A percentile compares a stretch with the other conserved stretches of the same genome.
Evolutionary conservation across 2,329 filamentous ascomycete genomes (phyloP).

Genomic region (Cercospora berteroae): DNA sequence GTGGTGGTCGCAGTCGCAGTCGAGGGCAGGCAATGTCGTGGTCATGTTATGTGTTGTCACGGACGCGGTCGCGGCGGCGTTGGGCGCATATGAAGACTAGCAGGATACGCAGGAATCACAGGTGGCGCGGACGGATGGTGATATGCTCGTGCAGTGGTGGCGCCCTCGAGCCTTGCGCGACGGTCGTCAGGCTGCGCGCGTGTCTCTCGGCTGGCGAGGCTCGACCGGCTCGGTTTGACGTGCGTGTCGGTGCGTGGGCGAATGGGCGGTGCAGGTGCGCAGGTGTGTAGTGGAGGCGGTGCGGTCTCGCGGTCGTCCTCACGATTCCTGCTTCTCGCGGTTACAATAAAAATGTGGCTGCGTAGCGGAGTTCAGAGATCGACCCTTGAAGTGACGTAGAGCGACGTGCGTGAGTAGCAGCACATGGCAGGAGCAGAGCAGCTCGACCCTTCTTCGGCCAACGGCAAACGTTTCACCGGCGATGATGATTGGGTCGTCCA

Average conservation of each 20-base stretch:
- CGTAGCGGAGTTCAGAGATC: not conserved
- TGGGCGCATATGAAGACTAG: not conserved
- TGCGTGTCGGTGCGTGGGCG: not conserved
- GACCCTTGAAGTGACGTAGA: not conserved
- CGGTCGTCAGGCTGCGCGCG: not conserved
- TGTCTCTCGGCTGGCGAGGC: not conserved
- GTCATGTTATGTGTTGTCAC: conserved; percentile 11
- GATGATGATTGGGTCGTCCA: not conserved
- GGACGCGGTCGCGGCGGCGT: not conserved
- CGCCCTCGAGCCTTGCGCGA: not conserved
- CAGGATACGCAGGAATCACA: not conserved
- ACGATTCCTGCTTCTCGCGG: not conserved
- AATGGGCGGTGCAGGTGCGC: not conserved
- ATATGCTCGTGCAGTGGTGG: not conserved
- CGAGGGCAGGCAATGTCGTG: conserved; percentile 13
- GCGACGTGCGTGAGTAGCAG: not conserved
- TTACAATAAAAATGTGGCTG: not conserved
- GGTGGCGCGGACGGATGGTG: not conserved
- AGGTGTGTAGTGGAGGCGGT: not conserved
- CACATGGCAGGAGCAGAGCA: not conserved
- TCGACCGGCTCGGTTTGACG: not conserved
- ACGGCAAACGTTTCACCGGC: not conserved
- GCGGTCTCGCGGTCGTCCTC: not conserved
- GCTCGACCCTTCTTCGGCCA: not conserved
- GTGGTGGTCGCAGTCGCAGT: conserved; percentile 9